phyloP scores from a whole-genome alignment of 352 stramenopile species.

The Phytopythium sindhum region DNA sequence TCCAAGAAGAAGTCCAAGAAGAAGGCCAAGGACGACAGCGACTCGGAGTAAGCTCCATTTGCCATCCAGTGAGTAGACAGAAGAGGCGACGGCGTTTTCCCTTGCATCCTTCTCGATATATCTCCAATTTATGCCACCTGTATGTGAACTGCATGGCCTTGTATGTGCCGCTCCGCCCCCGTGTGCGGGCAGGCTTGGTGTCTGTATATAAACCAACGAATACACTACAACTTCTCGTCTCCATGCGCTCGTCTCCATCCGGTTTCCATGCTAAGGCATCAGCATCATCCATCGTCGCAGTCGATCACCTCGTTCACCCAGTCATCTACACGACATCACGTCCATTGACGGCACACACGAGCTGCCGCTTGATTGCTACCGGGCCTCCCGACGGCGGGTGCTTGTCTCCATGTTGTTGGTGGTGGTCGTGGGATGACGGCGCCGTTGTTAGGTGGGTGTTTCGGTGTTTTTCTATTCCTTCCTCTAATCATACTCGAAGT shows the following conservation, averaged over 20 bases:
- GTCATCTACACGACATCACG: too few species aligned
- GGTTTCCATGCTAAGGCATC: too few species aligned
- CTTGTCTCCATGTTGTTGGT: not conserved
- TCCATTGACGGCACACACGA: not conserved
- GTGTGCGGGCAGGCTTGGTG: not conserved
- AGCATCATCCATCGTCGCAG: not conserved
- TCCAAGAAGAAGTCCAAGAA: constrained; percentile 91
- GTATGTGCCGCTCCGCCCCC: not conserved
- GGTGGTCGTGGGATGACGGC: not conserved
- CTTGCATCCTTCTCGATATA: constrained; percentile 3
- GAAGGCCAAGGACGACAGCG: constrained; percentile 58
- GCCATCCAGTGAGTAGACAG: not conserved
- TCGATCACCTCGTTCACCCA: not conserved
- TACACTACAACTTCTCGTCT: not conserved
- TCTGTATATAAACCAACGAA: constrained; percentile 7
- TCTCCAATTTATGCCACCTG: constrained; percentile 3
- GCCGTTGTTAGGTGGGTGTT: not conserved
- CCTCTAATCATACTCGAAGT: constrained; percentile 61
- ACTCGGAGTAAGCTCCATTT: constrained; percentile 51
- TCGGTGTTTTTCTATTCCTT: constrained; percentile 40
- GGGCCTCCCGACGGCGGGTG: too few species aligned
- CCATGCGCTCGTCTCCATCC: not conserved
- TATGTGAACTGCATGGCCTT: constrained; percentile 3
- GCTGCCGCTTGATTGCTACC: not conserved
- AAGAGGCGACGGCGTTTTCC: not conserved